Conservation (phyloP, 73 alveolate genomes). For the Diophrys sp. region DNA sequence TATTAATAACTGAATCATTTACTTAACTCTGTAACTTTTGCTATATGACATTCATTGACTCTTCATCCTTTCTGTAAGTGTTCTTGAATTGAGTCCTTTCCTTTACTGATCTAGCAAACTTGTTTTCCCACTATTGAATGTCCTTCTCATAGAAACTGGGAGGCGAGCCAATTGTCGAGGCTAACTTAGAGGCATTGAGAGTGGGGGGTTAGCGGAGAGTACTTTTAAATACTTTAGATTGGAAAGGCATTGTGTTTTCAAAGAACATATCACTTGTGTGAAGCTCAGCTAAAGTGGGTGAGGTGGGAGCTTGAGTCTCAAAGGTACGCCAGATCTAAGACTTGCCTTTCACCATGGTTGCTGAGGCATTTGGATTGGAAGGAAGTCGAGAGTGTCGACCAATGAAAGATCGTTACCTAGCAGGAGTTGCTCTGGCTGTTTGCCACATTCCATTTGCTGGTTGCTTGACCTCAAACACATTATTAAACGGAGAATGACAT, state of each 20-base stretch:
- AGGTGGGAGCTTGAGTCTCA: no score
- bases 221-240: background rate
- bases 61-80: background rate
- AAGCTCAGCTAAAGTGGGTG: no score
- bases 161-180: background rate
- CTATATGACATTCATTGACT: background rate
- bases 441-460: no score
- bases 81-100: background rate
- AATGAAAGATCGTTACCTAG: no score
- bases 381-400: no score
- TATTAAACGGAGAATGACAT: no score
- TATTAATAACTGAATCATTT: conserved; percentile 1
- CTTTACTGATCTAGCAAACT: background rate
- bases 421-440: no score
- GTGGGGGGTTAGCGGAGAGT: background rate
- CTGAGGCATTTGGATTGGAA: no score
- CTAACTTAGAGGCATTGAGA: background rate
- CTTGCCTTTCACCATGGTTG: no score
- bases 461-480: no score
- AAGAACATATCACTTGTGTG: background rate
- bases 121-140: background rate
- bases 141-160: background rate
- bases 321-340: no score
- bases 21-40: background rate
- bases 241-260: background rate